These are phyloP conservation scores for Clarkia xantiana DNA, from an alignment of 345 rosid species.

Conservation along the genomic window DNA sequence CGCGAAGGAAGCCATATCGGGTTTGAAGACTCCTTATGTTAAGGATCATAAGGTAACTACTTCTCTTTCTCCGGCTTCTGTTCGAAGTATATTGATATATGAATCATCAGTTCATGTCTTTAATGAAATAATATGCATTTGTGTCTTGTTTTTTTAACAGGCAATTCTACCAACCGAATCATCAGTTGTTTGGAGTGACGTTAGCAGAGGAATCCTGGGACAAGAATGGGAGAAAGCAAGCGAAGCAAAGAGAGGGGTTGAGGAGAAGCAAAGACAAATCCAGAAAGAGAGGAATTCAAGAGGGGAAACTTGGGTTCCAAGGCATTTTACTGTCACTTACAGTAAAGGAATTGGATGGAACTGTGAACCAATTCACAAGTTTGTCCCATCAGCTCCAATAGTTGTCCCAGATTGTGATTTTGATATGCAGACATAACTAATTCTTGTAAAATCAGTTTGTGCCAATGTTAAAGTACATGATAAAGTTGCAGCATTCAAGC, in stretches of 20 bases:
- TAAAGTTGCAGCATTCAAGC: not conserved
- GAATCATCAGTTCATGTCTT: not conserved
- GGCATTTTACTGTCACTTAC: conserved; percentile 32
- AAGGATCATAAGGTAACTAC: conserved; percentile 39
- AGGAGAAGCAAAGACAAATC: conserved; percentile 47
- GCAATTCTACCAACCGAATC: conserved; percentile 50
- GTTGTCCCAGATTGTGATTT: conserved; percentile 16
- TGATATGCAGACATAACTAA: not conserved
- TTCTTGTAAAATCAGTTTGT: not conserved
- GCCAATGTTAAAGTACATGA: not conserved
- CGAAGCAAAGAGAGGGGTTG: conserved; percentile 49
- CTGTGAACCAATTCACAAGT: conserved; percentile 35
- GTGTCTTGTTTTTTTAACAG: conserved; percentile 14
- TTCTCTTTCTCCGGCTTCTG: not conserved
- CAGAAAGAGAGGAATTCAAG: conserved; percentile 27
- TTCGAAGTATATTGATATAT: not conserved
- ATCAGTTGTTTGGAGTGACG: conserved; percentile 52
- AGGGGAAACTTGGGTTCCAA: conserved; percentile 51
- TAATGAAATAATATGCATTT: not conserved
- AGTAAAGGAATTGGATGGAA: conserved; percentile 43
- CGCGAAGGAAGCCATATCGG: conserved; percentile 37
- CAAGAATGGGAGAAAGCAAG: conserved; percentile 64
- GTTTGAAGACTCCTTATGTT: conserved; percentile 45
- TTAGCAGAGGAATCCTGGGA: conserved; percentile 39
- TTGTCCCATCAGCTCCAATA: conserved; percentile 56